Evolutionary conservation across 345 rosid genomes (phyloP), one percentile per base, ranked within the genome.

Genomic region (Tarenaya hassleriana): DNA sequence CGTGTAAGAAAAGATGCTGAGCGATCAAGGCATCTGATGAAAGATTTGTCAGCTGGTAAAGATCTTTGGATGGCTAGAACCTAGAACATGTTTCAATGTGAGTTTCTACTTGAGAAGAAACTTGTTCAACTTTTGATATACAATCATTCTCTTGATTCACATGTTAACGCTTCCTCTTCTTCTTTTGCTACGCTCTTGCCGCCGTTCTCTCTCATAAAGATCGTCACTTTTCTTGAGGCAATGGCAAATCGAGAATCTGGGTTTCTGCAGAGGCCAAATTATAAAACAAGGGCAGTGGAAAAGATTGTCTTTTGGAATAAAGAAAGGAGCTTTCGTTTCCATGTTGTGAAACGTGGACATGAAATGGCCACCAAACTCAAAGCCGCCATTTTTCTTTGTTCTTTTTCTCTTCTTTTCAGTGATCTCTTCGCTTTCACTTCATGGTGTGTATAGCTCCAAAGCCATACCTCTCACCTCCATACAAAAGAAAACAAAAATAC

Each of bases 121-220:
- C n/a, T n/a, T n/a, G n/a, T n/a, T n/a, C n/a, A n/a, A n/a, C n/a
- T n/a, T n/a, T n/a, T n/a, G n/a, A n/a, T n/a, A n/a, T n/a, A n/a
- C n/a, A n/a, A n/a, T n/a, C n/a, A n/a, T n/a, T n/a, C n/a, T n/a
- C n/a, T n/a, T n/a, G n/a, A n/a, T n/a, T n/a, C n/a, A n/a, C n/a
- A n/a, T n/a, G n/a, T n/a, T n/a, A n/a, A n/a, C n/a, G n/a, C n/a
- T 38, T 81, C 83, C 19, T 73, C 81, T 24, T 75, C 75, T 4
- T 66, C 75, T 6, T 53, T 24, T 39, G 16, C 7, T 15, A 19
- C 46, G n/a, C 42, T 65, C 58, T 50, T 35, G 17, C 34, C 11
- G 18, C 16, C 8, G 43, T 35, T 48, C 50, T 12, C 2, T 47
- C 51, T 60, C 34, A 0, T 41, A 17, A 52, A 1, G 10, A 8